Evolutionary conservation across 2,329 filamentous ascomycete species (phyloP).

Genomic region (Biscogniauxia mediterranea): DNA sequence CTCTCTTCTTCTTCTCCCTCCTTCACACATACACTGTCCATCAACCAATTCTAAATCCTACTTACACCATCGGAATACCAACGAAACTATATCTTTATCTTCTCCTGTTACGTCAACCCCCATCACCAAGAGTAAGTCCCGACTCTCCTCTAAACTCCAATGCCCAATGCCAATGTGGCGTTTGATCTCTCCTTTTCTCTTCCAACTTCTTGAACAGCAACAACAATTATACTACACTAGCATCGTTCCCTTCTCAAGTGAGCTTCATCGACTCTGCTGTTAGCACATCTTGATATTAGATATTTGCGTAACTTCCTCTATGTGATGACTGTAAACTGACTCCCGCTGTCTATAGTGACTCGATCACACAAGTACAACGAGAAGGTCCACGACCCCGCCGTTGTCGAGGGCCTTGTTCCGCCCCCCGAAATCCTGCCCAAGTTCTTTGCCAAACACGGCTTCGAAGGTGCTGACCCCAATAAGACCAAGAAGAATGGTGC

Average conservation of each 20-base stretch:
- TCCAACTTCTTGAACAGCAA: background rate
- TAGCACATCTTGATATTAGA: background rate
- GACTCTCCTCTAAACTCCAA: background rate
- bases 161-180: background rate
- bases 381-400: slow-evolving; percentile 80
- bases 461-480: slow-evolving; percentile 78
- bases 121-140: background rate
- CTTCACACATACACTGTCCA: no score
- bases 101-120: background rate
- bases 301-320: background rate
- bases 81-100: background rate
- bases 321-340: slow-evolving; percentile 8
- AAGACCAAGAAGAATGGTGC: slow-evolving; percentile 96
- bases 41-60: background rate
- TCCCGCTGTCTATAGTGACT: slow-evolving; percentile 66
- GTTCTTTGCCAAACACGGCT: slow-evolving; percentile 88
- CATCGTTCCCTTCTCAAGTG: background rate
- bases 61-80: background rate
- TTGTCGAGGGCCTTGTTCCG: slow-evolving; percentile 70
- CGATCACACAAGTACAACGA: slow-evolving; percentile 95
- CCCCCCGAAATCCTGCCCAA: slow-evolving; percentile 77
- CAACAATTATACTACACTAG: no score
- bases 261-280: background rate
- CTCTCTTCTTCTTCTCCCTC: no score
- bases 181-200: no score